Evolutionary conservation across 495 filamentous ascomycete genomes (phyloP), one percentile per base, ranked within the genome.

Genomic region (Neurospora tetraspora): DNA sequence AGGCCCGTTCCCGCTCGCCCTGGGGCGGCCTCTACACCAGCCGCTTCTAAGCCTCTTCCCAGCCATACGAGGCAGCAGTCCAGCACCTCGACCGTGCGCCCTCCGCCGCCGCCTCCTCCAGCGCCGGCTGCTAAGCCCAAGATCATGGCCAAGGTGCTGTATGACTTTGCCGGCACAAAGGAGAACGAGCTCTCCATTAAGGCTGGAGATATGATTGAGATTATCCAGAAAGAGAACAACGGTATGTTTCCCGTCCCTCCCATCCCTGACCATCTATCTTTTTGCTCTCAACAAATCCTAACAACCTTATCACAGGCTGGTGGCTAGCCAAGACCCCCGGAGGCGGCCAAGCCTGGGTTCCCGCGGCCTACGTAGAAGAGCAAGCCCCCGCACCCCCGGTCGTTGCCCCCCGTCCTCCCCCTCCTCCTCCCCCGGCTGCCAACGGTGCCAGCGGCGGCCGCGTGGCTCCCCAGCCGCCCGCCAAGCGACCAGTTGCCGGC

Each of bases 291-390:
- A n/a, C 4, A 10, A 34, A 18, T 69, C 10, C 74, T 78, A 70
- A 78, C 70, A 69, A 34, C 3, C 31, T 18, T 45, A 42, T 74
- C 70, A 69, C 69, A 97, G 94, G 94, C 61, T 98, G 96, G 96
- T 98, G 94, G 94, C 85, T 97, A 45, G 95, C 90, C 70, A 94
- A 93, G 82, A 90, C 89, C 73, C 81, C 84, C 3, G 84, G 83
- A 8, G 87, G 87, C 23, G 87, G 87, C 23, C 91, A 96, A 82
- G 96, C 94, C 47, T 99, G 96, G 96, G 89, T 94, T 1, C 96
- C 96, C 0, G 92, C 94, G 31, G 91, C 94, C 39, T 99, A 98
- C 77, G 89, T 99, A 8, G 90, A 97, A 79, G 94, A 97, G 82
- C 88, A 92, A 75, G 80, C 87, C 40, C 80, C 86, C 0, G 84